phyloP scores from a whole-genome alignment of 1,284 basidiomycete species.

The Heterobasidion parviporum region DNA sequence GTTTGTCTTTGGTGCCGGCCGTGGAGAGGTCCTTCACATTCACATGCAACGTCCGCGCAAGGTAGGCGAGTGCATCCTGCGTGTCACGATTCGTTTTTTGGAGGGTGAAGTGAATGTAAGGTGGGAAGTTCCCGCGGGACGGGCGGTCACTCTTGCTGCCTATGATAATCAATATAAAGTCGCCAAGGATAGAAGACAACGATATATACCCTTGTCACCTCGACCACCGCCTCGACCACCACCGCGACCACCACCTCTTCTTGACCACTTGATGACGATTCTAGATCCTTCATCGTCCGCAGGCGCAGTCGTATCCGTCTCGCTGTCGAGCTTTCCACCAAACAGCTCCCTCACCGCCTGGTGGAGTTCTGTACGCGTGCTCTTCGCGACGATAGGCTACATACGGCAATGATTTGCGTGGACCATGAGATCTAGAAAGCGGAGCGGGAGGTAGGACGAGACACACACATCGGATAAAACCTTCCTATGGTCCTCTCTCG shows the following conservation, averaged over 20 bases:
- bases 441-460: slow-evolving; percentile 11
- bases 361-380: slow-evolving; percentile 77
- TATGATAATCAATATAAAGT: slow-evolving; percentile 4
- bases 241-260: slow-evolving; percentile 34
- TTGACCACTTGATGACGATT: slow-evolving; percentile 71
- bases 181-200: slow-evolving; percentile 1
- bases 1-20: slow-evolving; percentile 97
- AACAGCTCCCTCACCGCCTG: slow-evolving; percentile 78
- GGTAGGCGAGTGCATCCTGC: slow-evolving; percentile 82
- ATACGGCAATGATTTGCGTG: slow-evolving; percentile 4
- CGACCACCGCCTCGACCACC: slow-evolving; percentile 35
- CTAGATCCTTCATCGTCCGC: slow-evolving; percentile 55
- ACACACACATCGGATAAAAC: slow-evolving; percentile 72
- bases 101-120: slow-evolving; percentile 93
- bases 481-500: slow-evolving; percentile 58
- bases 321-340: slow-evolving; percentile 75
- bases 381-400: slow-evolving; percentile 79
- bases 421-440: slow-evolving; percentile 8
- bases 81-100: slow-evolving; percentile 98
- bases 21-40: slow-evolving; percentile 77
- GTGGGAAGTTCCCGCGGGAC: slow-evolving; percentile 62
- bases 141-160: slow-evolving; percentile 30
- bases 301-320: slow-evolving; percentile 51
- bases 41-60: slow-evolving; percentile 72
- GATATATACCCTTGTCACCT: slow-evolving; percentile 24